Percentiles rank a stretch among this genome's conserved stretches.
These are phyloP conservation scores for Malassezia japonica DNA, from an alignment of 1,284 basidiomycete genomes.

Conservation along the genomic window DNA sequence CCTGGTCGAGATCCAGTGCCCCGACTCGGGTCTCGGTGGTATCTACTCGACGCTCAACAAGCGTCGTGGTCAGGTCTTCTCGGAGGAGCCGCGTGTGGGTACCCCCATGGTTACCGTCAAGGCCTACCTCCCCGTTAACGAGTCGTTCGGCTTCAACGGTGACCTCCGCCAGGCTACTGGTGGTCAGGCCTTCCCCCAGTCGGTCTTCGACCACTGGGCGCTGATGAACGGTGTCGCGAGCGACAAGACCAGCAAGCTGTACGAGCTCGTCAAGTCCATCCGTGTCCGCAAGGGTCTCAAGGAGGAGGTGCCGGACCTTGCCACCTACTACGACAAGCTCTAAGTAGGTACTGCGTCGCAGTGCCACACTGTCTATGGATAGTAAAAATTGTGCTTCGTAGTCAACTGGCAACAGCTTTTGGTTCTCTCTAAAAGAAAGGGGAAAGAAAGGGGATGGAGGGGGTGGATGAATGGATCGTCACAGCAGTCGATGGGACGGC, in stretches of 20 bases:
- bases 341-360: constrained; percentile 10
- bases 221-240: constrained; percentile 65
- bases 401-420: no score
- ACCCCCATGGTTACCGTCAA: constrained; percentile 99
- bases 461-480: no score
- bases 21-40: constrained; percentile 94
- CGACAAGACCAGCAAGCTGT: constrained; percentile 69
- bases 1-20: constrained; percentile 96
- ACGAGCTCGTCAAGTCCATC: constrained; percentile 72
- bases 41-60: constrained; percentile 90
- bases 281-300: constrained; percentile 79
- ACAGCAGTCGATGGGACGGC: no score
- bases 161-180: constrained; percentile 83
- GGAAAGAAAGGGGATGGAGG: no score
- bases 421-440: no score
- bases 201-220: constrained; percentile 66
- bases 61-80: constrained; percentile 97
- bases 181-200: constrained; percentile 97
- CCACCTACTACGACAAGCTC: constrained; percentile 32
- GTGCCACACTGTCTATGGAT: no score
- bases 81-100: constrained; percentile 90
- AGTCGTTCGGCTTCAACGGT: constrained; percentile 98
- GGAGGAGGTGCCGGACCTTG: constrained; percentile 25
- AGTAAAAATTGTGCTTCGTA: neutral
- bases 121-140: constrained; percentile 90